Conservation (phyloP, 148 eudicot species). For the Fagopyrum tataricum region DNA sequence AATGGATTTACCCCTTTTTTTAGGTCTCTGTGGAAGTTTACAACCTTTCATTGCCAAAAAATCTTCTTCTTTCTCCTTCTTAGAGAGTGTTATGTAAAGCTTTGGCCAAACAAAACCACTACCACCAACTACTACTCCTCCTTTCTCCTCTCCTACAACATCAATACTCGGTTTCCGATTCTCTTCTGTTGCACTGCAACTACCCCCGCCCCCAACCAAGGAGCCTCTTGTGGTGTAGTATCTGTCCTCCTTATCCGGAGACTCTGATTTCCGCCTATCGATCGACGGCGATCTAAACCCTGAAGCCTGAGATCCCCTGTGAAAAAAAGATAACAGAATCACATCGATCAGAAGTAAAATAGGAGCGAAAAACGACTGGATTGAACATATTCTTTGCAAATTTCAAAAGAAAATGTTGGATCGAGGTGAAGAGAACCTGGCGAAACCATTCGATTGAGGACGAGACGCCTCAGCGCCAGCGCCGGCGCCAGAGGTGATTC, state of each 20-base stretch:
- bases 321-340: background rate
- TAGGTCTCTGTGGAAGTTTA: slow-evolving; percentile 95
- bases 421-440: slow-evolving; percentile 13
- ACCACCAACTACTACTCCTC: slow-evolving; percentile 38
- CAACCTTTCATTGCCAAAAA: slow-evolving; percentile 97
- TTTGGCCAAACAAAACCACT: slow-evolving; percentile 61
- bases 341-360: background rate
- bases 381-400: background rate
- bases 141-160: slow-evolving; percentile 12
- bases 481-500: slow-evolving; percentile 22
- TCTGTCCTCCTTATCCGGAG: slow-evolving; percentile 77
- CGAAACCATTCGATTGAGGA: slow-evolving; percentile 12
- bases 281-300: slow-evolving; percentile 3
- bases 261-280: slow-evolving; percentile 24
- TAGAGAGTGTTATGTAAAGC: slow-evolving; percentile 51
- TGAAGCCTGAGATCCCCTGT: slow-evolving; percentile 7
- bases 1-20: slow-evolving; percentile 79
- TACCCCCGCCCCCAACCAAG: slow-evolving; percentile 29
- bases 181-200: slow-evolving; percentile 33
- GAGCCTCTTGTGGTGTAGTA: slow-evolving; percentile 77
- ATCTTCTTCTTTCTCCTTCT: slow-evolving; percentile 96
- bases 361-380: background rate
- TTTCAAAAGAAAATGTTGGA: background rate
- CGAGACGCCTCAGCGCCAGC: slow-evolving; percentile 20
- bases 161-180: slow-evolving; percentile 33